Evolutionary conservation across 192 early-diverging fungal genomes (phyloP).

Genomic region (Coemansia aciculifera): DNA sequence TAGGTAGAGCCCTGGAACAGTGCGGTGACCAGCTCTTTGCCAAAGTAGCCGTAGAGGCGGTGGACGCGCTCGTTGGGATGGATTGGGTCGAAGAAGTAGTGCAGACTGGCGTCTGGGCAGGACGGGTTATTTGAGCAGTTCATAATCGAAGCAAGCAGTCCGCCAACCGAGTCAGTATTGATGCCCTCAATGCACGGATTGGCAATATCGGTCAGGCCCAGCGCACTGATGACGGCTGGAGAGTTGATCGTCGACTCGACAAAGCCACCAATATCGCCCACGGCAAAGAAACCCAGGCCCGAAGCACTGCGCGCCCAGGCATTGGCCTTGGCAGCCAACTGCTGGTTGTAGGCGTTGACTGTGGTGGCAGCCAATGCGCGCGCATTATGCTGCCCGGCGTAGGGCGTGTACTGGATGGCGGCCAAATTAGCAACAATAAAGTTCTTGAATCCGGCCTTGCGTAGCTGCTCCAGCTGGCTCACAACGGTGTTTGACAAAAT

Average conservation of each 20-base stretch:
- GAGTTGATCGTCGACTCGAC: constrained; percentile 38
- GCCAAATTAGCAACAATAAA: constrained; percentile 38
- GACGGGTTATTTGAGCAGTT: constrained; percentile 34
- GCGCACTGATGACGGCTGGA: constrained; percentile 14
- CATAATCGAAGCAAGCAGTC: constrained; percentile 32
- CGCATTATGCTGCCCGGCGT: constrained; percentile 21
- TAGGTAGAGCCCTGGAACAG: constrained; percentile 15
- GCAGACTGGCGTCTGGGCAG: constrained; percentile 35
- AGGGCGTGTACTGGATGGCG: constrained; percentile 40
- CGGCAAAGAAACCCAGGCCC: constrained; percentile 14
- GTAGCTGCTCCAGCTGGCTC: constrained; percentile 35
- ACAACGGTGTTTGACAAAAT: constrained; percentile 26
- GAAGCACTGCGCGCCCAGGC: constrained; percentile 28
- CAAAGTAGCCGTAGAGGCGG: constrained; percentile 44
- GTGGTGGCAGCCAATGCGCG: constrained; percentile 25
- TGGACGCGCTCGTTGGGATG: constrained; percentile 49
- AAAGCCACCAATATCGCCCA: constrained; percentile 44
- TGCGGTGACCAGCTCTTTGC: constrained; percentile 30
- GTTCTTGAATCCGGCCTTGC: constrained; percentile 42
- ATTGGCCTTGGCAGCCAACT: constrained; percentile 22
- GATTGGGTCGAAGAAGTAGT: constrained; percentile 53
- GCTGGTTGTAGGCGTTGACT: constrained; percentile 29
- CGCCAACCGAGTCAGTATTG: constrained; percentile 33
- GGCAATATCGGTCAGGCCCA: constrained; percentile 32
- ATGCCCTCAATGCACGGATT: constrained; percentile 47